phyloP scores from a whole-genome alignment of 1,284 basidiomycete species.

The Cutaneotrichosporon sp. region DNA sequence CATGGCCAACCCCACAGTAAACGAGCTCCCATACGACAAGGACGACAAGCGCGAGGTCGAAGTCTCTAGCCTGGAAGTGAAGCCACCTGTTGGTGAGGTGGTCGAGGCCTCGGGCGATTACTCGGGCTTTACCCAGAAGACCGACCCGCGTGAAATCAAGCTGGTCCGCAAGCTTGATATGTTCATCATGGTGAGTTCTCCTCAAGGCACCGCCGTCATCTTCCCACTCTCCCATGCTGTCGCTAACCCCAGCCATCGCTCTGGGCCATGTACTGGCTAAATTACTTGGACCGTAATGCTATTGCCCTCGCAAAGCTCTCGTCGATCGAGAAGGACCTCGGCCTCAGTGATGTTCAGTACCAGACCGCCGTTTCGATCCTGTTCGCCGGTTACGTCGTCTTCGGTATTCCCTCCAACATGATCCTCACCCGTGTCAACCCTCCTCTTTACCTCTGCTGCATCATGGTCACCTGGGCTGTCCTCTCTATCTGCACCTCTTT shows the following conservation, averaged over 20 bases:
- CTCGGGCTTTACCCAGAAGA: constrained; percentile 34
- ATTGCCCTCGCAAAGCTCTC: constrained; percentile 33
- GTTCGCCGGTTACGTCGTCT: constrained; percentile 46
- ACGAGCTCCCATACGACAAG: constrained; percentile 4
- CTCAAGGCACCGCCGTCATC: not conserved
- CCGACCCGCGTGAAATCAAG: constrained; percentile 32
- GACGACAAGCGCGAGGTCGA: not conserved
- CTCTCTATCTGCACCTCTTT: constrained; percentile 29
- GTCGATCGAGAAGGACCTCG: constrained; percentile 33
- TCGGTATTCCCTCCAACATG: constrained; percentile 45
- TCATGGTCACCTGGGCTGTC: constrained; percentile 37
- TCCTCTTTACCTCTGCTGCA: constrained; percentile 37
- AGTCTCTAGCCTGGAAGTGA: not conserved
- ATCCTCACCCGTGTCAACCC: constrained; percentile 42
- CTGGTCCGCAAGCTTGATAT: constrained; percentile 32
- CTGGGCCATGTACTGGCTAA: constrained; percentile 33
- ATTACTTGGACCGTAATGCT: constrained; percentile 27
- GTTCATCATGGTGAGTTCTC: constrained; percentile 30
- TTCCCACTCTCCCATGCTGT: not conserved
- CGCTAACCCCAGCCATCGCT: constrained; percentile 21
- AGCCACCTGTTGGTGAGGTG: not conserved
- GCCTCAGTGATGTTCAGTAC: constrained; percentile 35
- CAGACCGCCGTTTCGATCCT: constrained; percentile 48
- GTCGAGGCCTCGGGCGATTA: constrained; percentile 29
- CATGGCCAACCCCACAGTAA: not conserved